phyloP scores from a whole-genome alignment of 176 grass and related monocot species.

The Hyparrhenia diplandra region DNA sequence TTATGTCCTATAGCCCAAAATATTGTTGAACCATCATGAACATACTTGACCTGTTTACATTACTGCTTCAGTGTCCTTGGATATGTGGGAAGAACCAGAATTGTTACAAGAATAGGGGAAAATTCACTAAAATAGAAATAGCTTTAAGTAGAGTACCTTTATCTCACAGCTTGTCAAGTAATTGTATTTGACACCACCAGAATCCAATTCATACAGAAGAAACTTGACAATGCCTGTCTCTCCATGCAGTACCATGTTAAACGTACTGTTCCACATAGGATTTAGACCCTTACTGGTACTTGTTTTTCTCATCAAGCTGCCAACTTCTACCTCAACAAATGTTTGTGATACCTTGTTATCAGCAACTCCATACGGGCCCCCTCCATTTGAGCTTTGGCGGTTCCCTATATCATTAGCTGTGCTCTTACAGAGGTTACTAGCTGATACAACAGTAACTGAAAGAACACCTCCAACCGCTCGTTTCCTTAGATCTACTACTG shows the following conservation, averaged over 20 bases:
- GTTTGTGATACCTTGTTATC: conserved; percentile 36
- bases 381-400: conserved; percentile 28
- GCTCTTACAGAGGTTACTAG: conserved; percentile 51
- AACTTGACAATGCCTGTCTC: conserved; percentile 82
- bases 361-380: conserved; percentile 21
- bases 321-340: conserved; percentile 91
- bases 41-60: conserved; percentile 85
- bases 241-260: conserved; percentile 92
- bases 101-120: background rate
- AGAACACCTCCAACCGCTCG: conserved; percentile 66
- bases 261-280: conserved; percentile 72
- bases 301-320: conserved; percentile 81
- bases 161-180: conserved; percentile 84
- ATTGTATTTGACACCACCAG: conserved; percentile 68
- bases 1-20: conserved; percentile 88
- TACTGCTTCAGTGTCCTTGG: conserved; percentile 4
- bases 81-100: conserved; percentile 25
- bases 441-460: conserved; percentile 84
- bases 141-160: conserved; percentile 52
- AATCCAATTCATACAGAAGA: conserved; percentile 86
- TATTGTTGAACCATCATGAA: conserved; percentile 79
- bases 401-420: conserved; percentile 39
- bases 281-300: conserved; percentile 50
- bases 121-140: conserved; percentile 23
- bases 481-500: conserved; percentile 77